Evolutionary conservation across 305 asterid species (phyloP), one percentile per base, ranked within the genome.

Genomic region (Vinca major): DNA sequence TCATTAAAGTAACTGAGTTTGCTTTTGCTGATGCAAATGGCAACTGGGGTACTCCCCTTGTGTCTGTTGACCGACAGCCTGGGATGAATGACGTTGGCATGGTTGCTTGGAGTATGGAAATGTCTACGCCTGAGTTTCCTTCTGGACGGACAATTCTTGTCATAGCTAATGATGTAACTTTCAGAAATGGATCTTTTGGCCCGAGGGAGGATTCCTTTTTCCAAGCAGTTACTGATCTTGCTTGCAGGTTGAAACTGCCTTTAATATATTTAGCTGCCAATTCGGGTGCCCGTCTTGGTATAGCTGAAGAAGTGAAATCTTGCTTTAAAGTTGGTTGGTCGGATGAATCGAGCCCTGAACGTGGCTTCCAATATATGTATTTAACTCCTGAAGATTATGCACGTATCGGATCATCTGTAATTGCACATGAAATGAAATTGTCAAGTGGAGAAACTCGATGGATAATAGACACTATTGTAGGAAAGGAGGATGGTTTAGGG

Each of bases 281-380:
- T 81, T 86, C 99, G 0, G 99, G 99, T 36, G 99, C 99, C 41
- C 97, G 97, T 39, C 89, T 94, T 62, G 97, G 96, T 58, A 93
- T 88, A 5, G 99, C 99, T 1, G 99, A 94, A 80, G 99, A 94
- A 82, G 95, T 94, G 13, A 94, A 88, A 67, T 88, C 96, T 66
- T 94, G 96, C 89, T 94, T 94, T 71, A 91, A 75, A 86, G 90
- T 94, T 56, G 96, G 97, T 20, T 94, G 99, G 99, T 91, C 96
- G 4, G 97, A 94, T 65, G 96, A 94, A 73, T 79, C 85, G 19
- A 86, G 81, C 76, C 97, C 97, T 4, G 97, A 94, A 62, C 86
- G 87, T 39, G 99, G 99, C 58, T 86, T 91, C 76, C 99, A 88
- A 67, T 94, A 93, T 49, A 77, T 94, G 39, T 94, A 94, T 80